Base-by-base conservation (phyloP, 2,329 filamentous ascomycete species). In the Colletotrichum destructivum region DNA sequence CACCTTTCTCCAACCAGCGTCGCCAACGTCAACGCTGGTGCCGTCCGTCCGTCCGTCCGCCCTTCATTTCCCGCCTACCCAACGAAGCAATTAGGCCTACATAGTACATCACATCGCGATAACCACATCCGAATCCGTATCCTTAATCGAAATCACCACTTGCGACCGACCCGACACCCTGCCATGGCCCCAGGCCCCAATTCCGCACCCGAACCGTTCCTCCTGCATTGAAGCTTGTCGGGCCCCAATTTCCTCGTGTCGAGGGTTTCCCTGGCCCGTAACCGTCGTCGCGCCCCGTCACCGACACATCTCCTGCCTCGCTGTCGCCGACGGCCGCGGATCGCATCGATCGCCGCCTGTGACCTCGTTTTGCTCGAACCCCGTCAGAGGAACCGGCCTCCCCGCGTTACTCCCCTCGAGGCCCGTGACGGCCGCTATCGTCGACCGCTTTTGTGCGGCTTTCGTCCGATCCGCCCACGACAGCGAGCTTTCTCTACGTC, bases 31-130 rank as follows among this genome's bases (percentile, higher is more conserved):
- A 42, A 60, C 49, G 68, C 69, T 55, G 64, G 57, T 64, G 64
- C 57, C 52, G 51, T 54, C 51, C 21, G 49, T 51, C 46, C 23
- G 66, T 31, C 66, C 66, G 69, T 42, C 47, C 38, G 13, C 21
- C 60, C 66, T 60, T 72, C 69, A 72, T 72, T 69, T 72, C 69
- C 60, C 54, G 54, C 47, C 51, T 49, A 69, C 69, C 65, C 69
- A 69, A 64, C 47, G 26, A 46, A 49, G 55, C 51, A 47, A 59
- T 71, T 51, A 62, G 69, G 64, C 56, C 49, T 60, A 59, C 47
- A 38, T 38, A 38, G 35, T 38, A 38, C 35, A 38, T 38, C 9
- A 38, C 35, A 60, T 69, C 54, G 26, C 66, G 65, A 72, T 60
- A 72, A 38, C 59, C 31, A 63, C 49, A 72, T 72, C 40, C 42